phyloP scores from a whole-genome alignment of 768 basidiomycete species.

The Nidularia pulvinata region DNA sequence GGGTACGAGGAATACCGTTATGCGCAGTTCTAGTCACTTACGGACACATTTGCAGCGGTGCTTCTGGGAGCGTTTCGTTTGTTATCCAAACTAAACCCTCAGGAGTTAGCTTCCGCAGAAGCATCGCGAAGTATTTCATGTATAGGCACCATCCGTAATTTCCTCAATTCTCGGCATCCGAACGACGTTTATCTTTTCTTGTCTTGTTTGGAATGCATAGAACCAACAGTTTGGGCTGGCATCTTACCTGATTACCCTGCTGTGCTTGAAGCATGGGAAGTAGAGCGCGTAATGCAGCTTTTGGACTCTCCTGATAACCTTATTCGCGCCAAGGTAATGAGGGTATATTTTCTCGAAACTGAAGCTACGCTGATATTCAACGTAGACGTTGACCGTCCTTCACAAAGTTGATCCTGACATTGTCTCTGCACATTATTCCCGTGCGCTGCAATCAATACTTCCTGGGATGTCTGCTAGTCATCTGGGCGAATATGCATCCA shows the following conservation, averaged over 20 bases:
- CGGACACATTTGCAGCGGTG: slow-evolving; percentile 16
- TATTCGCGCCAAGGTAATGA: slow-evolving; percentile 56
- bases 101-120: slow-evolving; percentile 21
- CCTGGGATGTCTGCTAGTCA: slow-evolving; percentile 25
- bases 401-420: slow-evolving; percentile 57
- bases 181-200: slow-evolving; percentile 72
- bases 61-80: slow-evolving; percentile 35
- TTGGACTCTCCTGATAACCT: slow-evolving; percentile 58
- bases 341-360: neutral
- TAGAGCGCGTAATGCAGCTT: slow-evolving; percentile 69
- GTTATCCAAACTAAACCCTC: slow-evolving; percentile 22
- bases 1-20: too few species aligned
- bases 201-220: slow-evolving; percentile 57
- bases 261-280: slow-evolving; percentile 70
- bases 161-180: slow-evolving; percentile 55
- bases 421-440: slow-evolving; percentile 52
- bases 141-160: slow-evolving; percentile 47
- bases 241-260: slow-evolving; percentile 45
- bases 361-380: slow-evolving; percentile 8
- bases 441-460: slow-evolving; percentile 36
- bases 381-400: slow-evolving; percentile 62
- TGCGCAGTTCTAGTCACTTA: too few species aligned
- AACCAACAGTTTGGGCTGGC: slow-evolving; percentile 70
- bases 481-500: slow-evolving; percentile 33
- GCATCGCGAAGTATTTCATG: slow-evolving; percentile 25